Evolutionary conservation across 2,329 filamentous ascomycete species (phyloP).

Genomic region (Alternaria sp.): DNA sequence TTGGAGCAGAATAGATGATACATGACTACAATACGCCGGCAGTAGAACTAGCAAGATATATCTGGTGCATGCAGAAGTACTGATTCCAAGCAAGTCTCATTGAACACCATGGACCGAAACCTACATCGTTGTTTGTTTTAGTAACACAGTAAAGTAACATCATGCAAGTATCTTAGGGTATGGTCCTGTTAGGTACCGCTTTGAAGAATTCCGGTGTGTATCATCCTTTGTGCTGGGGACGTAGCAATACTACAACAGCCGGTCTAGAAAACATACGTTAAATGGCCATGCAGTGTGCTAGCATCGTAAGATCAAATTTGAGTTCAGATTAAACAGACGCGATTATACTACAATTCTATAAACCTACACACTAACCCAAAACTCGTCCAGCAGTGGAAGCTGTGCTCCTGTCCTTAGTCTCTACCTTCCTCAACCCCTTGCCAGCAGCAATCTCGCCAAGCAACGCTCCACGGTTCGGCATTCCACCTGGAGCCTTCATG

Average conservation of each 20-base stretch:
- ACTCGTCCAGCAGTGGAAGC: slow-evolving; percentile 81
- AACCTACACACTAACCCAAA: slow-evolving; percentile 23
- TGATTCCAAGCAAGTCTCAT: too few species aligned
- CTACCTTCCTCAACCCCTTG: slow-evolving; percentile 81
- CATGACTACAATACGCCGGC: too few species aligned
- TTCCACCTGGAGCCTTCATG: slow-evolving; percentile 41
- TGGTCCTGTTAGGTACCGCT: too few species aligned
- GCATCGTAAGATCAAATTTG: neutral
- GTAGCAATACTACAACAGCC: too few species aligned
- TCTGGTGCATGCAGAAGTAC: too few species aligned
- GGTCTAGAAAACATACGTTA: neutral
- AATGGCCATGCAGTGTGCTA: neutral
- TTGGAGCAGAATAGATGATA: neutral
- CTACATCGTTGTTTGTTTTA: too few species aligned
- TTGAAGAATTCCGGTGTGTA: too few species aligned
- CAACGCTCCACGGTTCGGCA: slow-evolving; percentile 64
- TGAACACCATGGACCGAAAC: too few species aligned
- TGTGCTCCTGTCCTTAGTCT: slow-evolving; percentile 85
- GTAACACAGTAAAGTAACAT: too few species aligned
- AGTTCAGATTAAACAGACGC: slow-evolving; percentile 2
- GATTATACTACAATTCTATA: slow-evolving; percentile 7
- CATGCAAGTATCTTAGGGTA: too few species aligned
- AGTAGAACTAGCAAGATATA: too few species aligned
- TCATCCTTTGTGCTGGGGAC: too few species aligned
- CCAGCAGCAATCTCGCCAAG: slow-evolving; percentile 86